phyloP scores from a whole-genome alignment of 768 basidiomycete species.

The Boletus pseudopeckii region DNA sequence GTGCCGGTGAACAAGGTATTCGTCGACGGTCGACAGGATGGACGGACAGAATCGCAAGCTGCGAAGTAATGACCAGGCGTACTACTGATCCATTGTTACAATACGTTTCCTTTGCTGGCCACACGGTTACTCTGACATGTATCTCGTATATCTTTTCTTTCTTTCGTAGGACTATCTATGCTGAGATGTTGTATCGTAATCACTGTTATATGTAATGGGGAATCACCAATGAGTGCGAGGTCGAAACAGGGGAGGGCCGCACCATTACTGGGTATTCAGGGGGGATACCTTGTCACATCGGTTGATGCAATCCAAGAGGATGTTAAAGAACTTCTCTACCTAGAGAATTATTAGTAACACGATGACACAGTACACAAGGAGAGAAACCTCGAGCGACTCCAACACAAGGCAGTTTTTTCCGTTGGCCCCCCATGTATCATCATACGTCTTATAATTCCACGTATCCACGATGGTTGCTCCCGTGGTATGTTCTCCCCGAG shows the following conservation, averaged over 20 bases:
- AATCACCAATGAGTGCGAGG: background rate
- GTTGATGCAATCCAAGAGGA: slow-evolving; percentile 58
- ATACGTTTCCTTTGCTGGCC: background rate
- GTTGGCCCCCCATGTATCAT: slow-evolving; percentile 65
- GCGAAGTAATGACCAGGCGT: background rate
- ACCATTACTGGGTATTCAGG: slow-evolving; percentile 40
- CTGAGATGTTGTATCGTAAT: background rate
- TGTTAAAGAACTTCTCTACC: slow-evolving; percentile 62
- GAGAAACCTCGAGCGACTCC: slow-evolving; percentile 58
- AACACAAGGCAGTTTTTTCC: slow-evolving; percentile 79
- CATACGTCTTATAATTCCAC: slow-evolving; percentile 57
- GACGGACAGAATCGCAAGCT: slow-evolving; percentile 2
- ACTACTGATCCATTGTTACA: background rate
- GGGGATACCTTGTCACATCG: slow-evolving; percentile 60
- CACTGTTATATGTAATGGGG: background rate
- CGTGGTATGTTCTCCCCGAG: slow-evolving; percentile 56
- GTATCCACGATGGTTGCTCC: slow-evolving; percentile 84
- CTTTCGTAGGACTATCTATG: background rate
- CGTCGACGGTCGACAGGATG: slow-evolving; percentile 24
- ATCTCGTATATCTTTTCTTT: background rate
- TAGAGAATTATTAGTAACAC: slow-evolving; percentile 26
- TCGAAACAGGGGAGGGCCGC: background rate
- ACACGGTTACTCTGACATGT: background rate
- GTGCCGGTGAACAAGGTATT: slow-evolving; percentile 23
- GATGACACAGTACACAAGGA: background rate